Percentiles rank a stretch among this genome's conserved stretches.
Conservation (phyloP, 495 filamentous ascomycete genomes). For the Sordaria brevicollis region DNA sequence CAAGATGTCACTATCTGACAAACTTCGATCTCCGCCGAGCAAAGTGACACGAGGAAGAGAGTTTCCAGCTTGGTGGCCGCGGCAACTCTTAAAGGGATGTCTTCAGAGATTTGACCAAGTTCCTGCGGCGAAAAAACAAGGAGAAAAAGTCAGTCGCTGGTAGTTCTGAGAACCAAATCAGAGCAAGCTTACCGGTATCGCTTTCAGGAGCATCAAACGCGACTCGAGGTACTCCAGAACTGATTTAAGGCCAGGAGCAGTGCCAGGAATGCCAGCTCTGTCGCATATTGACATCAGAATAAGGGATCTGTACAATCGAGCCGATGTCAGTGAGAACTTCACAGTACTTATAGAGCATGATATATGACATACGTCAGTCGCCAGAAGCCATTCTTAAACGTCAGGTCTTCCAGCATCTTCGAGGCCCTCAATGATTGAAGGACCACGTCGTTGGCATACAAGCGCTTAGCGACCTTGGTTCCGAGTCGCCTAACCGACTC, state of each 20-base stretch:
- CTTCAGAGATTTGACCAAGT: constrained; percentile 34
- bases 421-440: constrained; percentile 26
- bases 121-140: constrained; percentile 22
- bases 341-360: background rate
- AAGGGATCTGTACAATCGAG: constrained; percentile 26
- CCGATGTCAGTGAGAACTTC: constrained; percentile 10
- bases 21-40: constrained; percentile 50
- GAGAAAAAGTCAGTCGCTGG: background rate
- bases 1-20: constrained; percentile 52
- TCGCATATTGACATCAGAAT: constrained; percentile 42
- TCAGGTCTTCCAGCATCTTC: constrained; percentile 27
- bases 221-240: constrained; percentile 44
- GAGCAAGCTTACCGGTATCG: constrained; percentile 29
- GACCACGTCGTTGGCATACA: constrained; percentile 33
- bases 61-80: constrained; percentile 46
- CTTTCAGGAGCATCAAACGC: constrained; percentile 33
- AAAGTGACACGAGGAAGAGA: constrained; percentile 49
- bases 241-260: constrained; percentile 31
- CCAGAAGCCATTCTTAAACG: constrained; percentile 40
- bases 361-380: constrained; percentile 36
- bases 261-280: constrained; percentile 29
- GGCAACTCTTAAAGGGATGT: constrained; percentile 37
- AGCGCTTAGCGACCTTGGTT: constrained; percentile 32
- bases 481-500: constrained; percentile 37
- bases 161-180: background rate